Conservation (phyloP, 352 stramenopile genomes). For the Globisporangium sylvaticum region DNA sequence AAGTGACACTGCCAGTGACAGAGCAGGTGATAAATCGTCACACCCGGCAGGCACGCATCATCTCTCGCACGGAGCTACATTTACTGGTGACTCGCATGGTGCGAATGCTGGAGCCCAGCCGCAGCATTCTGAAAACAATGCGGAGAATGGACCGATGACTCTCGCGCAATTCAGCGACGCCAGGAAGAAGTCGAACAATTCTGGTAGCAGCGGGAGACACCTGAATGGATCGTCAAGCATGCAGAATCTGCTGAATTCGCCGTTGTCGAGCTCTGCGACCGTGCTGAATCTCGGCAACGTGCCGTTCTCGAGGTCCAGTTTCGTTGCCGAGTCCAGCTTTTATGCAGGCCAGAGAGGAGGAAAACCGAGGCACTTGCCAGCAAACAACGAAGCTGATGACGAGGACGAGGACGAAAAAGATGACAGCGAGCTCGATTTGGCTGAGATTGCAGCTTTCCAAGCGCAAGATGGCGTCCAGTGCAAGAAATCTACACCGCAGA, state of each 20-base stretch:
- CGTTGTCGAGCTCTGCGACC: slow-evolving; percentile 7
- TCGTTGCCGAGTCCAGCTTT: slow-evolving; percentile 14
- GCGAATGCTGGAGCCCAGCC: neutral
- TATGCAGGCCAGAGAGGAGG: neutral
- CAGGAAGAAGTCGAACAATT: slow-evolving; percentile 19
- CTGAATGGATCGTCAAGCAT: slow-evolving; percentile 17
- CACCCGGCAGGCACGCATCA: neutral
- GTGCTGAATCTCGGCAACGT: slow-evolving; percentile 5
- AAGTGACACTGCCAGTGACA: neutral
- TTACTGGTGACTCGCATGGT: neutral
- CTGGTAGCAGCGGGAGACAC: slow-evolving; percentile 6
- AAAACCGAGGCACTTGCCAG: neutral
- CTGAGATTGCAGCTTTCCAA: neutral
- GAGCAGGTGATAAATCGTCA: neutral
- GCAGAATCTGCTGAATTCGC: neutral
- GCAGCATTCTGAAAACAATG: neutral
- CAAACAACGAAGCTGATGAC: slow-evolving; percentile 14
- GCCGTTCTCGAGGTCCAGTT: slow-evolving; percentile 14
- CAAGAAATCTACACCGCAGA: neutral
- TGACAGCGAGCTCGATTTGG: neutral
- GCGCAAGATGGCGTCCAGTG: neutral
- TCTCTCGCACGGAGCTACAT: neutral
- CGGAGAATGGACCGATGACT: slow-evolving; percentile 24
- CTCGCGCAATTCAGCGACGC: slow-evolving; percentile 35
- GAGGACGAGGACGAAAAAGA: slow-evolving; percentile 13